Evolutionary conservation across 2,329 filamentous ascomycete species (phyloP).

Genomic region (Xylaria sp.): DNA sequence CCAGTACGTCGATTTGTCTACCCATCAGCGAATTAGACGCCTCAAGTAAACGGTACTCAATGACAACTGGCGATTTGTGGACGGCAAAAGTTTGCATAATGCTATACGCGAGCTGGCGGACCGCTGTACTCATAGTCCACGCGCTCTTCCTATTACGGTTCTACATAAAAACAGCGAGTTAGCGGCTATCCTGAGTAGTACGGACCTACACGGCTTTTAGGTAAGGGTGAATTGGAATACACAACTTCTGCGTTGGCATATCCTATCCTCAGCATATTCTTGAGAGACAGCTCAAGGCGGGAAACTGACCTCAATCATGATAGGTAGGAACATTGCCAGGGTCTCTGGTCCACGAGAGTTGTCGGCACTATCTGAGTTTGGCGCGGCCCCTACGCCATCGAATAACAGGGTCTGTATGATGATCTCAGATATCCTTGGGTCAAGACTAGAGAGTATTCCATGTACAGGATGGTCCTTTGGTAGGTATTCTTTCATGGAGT

Average conservation of each 20-base stretch:
- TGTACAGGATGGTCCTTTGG: conserved; percentile 45
- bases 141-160: conserved; percentile 52
- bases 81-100: conserved; percentile 45
- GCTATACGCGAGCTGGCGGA: conserved; percentile 54
- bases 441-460: conserved; percentile 42
- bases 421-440: conserved; percentile 53
- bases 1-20: conserved; percentile 47
- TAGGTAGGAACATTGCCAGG: conserved; percentile 54
- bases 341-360: conserved; percentile 44
- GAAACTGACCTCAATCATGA: conserved; percentile 52
- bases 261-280: background rate
- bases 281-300: background rate
- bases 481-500: conserved; percentile 44
- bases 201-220: no score
- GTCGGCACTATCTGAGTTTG: conserved; percentile 19
- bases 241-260: background rate
- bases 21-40: conserved; percentile 48
- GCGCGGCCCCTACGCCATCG: conserved; percentile 48
- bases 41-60: conserved; percentile 55
- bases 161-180: conserved; percentile 11
- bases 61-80: conserved; percentile 40
- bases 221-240: background rate
- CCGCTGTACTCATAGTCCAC: conserved; percentile 53
- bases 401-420: conserved; percentile 53
- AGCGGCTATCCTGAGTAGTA: background rate